Percentiles rank a stretch among this genome's conserved stretches.
phyloP scores from a whole-genome alignment of 2,329 filamentous ascomycete genomes.

The Verticillium zaregamsianum region DNA sequence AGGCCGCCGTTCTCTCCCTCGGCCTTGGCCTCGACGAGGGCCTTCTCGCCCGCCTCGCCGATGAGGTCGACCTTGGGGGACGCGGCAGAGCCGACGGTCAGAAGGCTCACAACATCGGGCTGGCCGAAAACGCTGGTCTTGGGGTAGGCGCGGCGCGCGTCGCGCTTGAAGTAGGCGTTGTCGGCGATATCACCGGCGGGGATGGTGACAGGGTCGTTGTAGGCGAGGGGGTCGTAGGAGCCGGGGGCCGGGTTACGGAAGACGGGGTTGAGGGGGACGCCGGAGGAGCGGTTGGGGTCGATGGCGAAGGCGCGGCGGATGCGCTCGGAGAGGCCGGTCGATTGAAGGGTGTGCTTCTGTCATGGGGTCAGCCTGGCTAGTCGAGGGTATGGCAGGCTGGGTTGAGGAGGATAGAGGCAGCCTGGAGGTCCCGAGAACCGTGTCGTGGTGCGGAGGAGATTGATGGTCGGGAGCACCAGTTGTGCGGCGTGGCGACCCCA shows the following conservation, averaged over 20 bases:
- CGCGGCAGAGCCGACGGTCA: constrained; percentile 78
- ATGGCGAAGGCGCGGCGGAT: constrained; percentile 76
- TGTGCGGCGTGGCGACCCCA: neutral
- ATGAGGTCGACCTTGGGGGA: constrained; percentile 80
- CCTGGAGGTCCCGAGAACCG: neutral
- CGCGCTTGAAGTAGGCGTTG: constrained; percentile 96
- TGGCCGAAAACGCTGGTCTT: constrained; percentile 75
- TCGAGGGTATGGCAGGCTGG: neutral
- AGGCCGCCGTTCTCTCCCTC: constrained; percentile 70
- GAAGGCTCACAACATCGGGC: constrained; percentile 77
- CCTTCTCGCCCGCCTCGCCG: constrained; percentile 55
- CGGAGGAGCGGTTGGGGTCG: constrained; percentile 84
- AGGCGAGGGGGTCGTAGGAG: constrained; percentile 62
- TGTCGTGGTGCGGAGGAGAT: neutral
- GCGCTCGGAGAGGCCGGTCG: constrained; percentile 80
- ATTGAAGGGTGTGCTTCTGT: constrained; percentile 95
- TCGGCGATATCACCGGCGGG: constrained; percentile 86
- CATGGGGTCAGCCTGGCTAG: constrained; percentile 8
- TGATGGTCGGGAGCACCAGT: neutral
- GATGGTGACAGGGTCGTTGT: constrained; percentile 77
- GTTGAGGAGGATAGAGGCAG: neutral
- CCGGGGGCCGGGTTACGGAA: constrained; percentile 85
- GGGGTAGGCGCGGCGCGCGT: constrained; percentile 78
- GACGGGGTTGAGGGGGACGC: constrained; percentile 87
- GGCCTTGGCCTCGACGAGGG: constrained; percentile 70